A percentile compares a stretch with the other conserved stretches of the same genome.
These are phyloP conservation scores for Daldinia vernicosa DNA, from an alignment of 495 filamentous ascomycete genomes.

Conservation along the genomic window DNA sequence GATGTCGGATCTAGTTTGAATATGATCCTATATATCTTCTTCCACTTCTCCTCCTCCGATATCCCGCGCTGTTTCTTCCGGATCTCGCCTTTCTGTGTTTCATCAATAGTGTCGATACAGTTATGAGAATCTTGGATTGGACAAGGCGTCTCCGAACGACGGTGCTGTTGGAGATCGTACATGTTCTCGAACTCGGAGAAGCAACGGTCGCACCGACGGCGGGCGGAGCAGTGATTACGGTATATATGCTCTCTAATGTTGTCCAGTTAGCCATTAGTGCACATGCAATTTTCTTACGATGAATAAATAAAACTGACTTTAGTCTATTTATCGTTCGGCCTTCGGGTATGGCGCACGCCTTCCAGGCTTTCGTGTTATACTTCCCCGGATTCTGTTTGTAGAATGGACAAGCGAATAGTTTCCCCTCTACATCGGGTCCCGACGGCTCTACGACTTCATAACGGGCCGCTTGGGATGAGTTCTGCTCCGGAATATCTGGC, in stretches of 20 bases:
- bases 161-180: slow-evolving; percentile 19
- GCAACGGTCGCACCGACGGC: slow-evolving; percentile 27
- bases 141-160: slow-evolving; percentile 26
- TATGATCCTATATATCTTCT: slow-evolving; percentile 29
- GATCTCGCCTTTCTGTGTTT: slow-evolving; percentile 25
- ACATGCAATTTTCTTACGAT: not conserved
- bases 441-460: not conserved
- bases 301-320: slow-evolving; percentile 18
- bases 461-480: not conserved
- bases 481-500: not conserved
- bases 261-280: not conserved
- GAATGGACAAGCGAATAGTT: slow-evolving; percentile 38
- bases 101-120: slow-evolving; percentile 25
- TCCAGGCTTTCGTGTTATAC: slow-evolving; percentile 35
- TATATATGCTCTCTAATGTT: slow-evolving; percentile 36
- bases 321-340: slow-evolving; percentile 28
- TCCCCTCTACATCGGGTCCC: not conserved
- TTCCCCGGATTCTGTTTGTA: slow-evolving; percentile 30
- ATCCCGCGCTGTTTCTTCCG: slow-evolving; percentile 26
- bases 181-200: slow-evolving; percentile 18
- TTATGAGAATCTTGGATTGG: not conserved
- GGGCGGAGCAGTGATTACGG: slow-evolving; percentile 19
- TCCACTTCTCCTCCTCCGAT: slow-evolving; percentile 35
- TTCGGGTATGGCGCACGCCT: slow-evolving; percentile 25
- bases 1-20: slow-evolving; percentile 18